phyloP scores from a whole-genome alignment of 768 basidiomycete species.

The Termitomyces heimii region DNA sequence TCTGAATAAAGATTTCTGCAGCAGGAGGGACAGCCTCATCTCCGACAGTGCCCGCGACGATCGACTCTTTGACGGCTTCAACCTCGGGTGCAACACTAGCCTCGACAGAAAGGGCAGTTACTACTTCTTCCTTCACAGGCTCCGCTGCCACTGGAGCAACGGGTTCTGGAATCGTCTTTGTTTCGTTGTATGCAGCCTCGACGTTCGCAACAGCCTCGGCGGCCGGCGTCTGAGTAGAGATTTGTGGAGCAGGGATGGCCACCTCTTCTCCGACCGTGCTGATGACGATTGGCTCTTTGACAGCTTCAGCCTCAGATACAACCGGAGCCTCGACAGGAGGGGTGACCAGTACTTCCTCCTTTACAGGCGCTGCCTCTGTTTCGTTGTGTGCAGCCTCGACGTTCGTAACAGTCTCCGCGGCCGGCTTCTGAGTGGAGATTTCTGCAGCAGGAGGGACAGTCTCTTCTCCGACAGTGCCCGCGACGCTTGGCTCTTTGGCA shows the following conservation, averaged over 20 bases:
- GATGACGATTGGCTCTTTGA: not conserved
- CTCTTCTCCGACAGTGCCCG: not conserved
- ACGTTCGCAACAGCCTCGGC: not conserved
- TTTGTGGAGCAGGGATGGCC: not conserved
- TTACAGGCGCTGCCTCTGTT: too few species aligned
- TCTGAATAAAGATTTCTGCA: not conserved
- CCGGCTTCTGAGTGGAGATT: not conserved
- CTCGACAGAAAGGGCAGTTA: not conserved
- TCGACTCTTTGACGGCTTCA: not conserved
- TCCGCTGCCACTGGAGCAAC: not conserved
- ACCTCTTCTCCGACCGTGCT: not conserved
- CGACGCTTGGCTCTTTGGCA: not conserved
- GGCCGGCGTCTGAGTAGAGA: not conserved
- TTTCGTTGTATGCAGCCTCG: not conserved
- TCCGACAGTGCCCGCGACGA: not conserved
- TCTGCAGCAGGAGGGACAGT: not conserved
- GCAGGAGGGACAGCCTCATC: not conserved
- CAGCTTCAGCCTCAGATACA: not conserved
- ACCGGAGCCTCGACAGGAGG: not conserved
- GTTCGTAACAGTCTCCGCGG: too few species aligned
- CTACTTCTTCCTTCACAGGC: not conserved
- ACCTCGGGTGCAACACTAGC: not conserved
- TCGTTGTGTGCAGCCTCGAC: too few species aligned
- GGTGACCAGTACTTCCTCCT: too few species aligned
- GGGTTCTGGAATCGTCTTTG: not conserved